Base-by-base conservation (phyloP, 78 protist genomes). In the Polysphondylium violaceum region DNA sequence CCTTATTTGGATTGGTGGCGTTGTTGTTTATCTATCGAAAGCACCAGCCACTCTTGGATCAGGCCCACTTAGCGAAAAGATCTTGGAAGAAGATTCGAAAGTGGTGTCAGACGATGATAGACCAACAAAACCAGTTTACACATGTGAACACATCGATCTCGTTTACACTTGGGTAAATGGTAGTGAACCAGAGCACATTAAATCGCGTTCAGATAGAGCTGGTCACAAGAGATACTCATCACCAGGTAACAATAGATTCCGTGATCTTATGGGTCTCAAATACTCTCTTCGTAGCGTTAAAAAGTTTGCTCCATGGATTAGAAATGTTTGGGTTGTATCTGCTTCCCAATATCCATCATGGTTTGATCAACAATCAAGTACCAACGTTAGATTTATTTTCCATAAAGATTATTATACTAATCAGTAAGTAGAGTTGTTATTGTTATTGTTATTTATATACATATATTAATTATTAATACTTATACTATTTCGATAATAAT, bases 191-290 rank as follows among this genome's bases (percentile, higher is more conserved):
- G 19, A 27, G 31, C 78, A 72, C 33, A 72, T 72, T 16, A 63
- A 33, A n/a, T 72, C 78, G 23, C 23, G 78, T 33, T 50, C 78
- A 14, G 19, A 41, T n/a, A 72, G 78, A 72, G 23, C 78, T 19
- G 78, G 78, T 50, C 14, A 29, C 33, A 50, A 23, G 21, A 44
- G 78, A 50, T 55, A 72, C 29, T 72, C 78, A 50, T 6, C 60
- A 72, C 78, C 78, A 36, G 78, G 78, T 50, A 72, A 72, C 27
- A 58, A 67, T 67, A 83, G 91, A 69, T 51, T 51, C 33, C 67
- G 91, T 69, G 91, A 83, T 69, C 36, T 83, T 16, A 83, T 83
- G 91, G 91, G 91, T 21, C 43, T 83, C 11, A 83, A 69, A 59
- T 83, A 83, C 38, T 69, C 81, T 25, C 21, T 83, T 11, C 67